Percentiles rank a stretch among this genome's conserved stretches.
Conservation (phyloP, 2,329 filamentous ascomycete species). For the Fusarium sp. region DNA sequence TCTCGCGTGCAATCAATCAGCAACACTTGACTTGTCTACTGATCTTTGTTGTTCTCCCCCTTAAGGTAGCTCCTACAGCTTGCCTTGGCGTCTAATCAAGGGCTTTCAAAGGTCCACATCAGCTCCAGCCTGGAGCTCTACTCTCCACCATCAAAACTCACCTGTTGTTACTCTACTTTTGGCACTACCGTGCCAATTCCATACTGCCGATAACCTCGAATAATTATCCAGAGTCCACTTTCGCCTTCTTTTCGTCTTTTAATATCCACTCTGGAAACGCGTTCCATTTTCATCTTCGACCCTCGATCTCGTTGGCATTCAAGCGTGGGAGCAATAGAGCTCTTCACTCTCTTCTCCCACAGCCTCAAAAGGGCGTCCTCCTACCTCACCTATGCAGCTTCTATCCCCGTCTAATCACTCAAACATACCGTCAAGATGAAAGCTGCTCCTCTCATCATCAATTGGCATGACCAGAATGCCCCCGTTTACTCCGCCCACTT, state of each 20-base stretch:
- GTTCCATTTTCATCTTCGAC: background rate
- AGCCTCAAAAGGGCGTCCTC: conserved; percentile 39
- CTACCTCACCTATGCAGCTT: conserved; percentile 48
- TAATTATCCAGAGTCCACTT: conserved; percentile 29
- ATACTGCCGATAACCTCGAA: conserved; percentile 37
- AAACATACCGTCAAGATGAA: conserved; percentile 76
- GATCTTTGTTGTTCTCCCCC: conserved; percentile 16
- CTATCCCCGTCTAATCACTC: conserved; percentile 44
- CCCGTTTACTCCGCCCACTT: conserved; percentile 99
- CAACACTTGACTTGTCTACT: conserved; percentile 3
- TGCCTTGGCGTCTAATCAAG: conserved; percentile 36
- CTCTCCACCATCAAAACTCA: conserved; percentile 46
- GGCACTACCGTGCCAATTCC: conserved; percentile 30
- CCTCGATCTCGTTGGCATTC: conserved; percentile 17
- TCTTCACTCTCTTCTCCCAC: conserved; percentile 34
- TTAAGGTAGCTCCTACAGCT: conserved; percentile 14
- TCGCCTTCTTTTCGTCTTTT: conserved; percentile 19
- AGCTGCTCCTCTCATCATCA: conserved; percentile 94
- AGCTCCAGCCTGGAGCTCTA: conserved; percentile 47
- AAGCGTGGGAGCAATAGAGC: conserved; percentile 36
- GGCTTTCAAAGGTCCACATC: conserved; percentile 44
- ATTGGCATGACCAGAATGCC: conserved; percentile 98
- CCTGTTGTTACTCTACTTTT: conserved; percentile 40
- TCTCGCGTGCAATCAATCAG: background rate
- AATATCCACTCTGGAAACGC: conserved; percentile 2